Evolutionary conservation across 768 basidiomycete species (phyloP).

Genomic region (Leccinum broughii): DNA sequence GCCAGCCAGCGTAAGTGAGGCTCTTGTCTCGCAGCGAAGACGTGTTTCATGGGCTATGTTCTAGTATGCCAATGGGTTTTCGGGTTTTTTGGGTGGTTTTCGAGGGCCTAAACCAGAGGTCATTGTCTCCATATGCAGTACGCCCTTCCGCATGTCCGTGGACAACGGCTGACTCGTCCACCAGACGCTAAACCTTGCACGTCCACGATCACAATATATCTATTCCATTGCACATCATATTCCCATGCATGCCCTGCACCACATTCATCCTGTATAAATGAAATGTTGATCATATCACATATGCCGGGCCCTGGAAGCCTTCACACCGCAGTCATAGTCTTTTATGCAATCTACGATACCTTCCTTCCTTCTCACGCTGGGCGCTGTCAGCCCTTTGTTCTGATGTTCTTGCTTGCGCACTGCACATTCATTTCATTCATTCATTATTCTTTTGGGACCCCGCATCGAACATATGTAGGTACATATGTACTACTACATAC

Average conservation of each 20-base stretch:
- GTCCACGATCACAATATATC: constrained; percentile 16
- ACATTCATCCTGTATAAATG: constrained; percentile 20
- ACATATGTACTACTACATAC: background rate
- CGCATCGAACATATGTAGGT: constrained; percentile 5
- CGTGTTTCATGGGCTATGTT: background rate
- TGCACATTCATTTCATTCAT: constrained; percentile 17
- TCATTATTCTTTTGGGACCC: constrained; percentile 13
- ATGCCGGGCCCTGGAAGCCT: background rate
- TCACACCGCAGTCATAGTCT: background rate
- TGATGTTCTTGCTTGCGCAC: background rate
- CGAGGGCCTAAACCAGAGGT: constrained; percentile 24
- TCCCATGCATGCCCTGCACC: constrained; percentile 24
- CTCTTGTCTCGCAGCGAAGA: background rate
- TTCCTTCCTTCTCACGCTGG: constrained; percentile 1
- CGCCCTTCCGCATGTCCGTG: background rate
- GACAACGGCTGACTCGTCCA: constrained; percentile 5
- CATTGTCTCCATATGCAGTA: constrained; percentile 9
- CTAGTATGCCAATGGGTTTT: constrained; percentile 29
- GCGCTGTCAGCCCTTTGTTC: background rate
- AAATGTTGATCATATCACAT: constrained; percentile 16
- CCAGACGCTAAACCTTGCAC: constrained; percentile 8
- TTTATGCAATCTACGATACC: constrained; percentile 23
- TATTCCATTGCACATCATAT: constrained; percentile 20
- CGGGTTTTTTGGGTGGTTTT: constrained; percentile 25
- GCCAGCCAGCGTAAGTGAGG: constrained; percentile 26